Base-by-base conservation (phyloP, 371 early-diverging fungal species). In the Quaeritorhiza haematococci region DNA sequence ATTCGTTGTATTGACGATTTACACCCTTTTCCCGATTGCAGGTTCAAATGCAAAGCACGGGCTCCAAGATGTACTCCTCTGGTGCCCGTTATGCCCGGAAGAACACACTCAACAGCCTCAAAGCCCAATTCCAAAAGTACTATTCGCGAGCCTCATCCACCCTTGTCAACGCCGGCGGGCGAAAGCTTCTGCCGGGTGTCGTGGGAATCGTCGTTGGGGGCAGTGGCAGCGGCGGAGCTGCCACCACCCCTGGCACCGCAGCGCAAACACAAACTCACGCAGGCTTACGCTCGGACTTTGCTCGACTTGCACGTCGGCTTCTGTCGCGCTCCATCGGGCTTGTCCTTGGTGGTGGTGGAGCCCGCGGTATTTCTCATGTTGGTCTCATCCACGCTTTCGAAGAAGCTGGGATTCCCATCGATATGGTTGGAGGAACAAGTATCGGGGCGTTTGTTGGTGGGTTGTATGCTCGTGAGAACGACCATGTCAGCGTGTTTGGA, bases 271-370 rank as follows among this genome's bases (percentile, higher is more conserved):
- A 45, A 7, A 26, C 5, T 27, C 67, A 69, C 48, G 64, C 69
- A 3, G 77, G 74, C 10, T 46, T 72, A 30, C 62, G 77, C n/a
- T 76, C 79, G 28, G 87, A 87, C 61, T 83, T 82, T 67, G 70
- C 83, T 1, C 81, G 99, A 47, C 75, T 99, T 28, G 94, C 94
- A 3, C 87, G 99, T 38, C 85, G 95, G 15, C 72, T 99, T 47
- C 86, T 92, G 34, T 95, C 93, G 24, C 88, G 87, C 61, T 93
- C 96, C 0, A 92, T 99, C 17, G 99, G 98, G 1, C 71, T 99
- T 1, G 99, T 97, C n/a, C 78, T 99, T 32, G 97, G 99, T 32
- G 99, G 99, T 21, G 99, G 99, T 29, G 99, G 99, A 1, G 99
- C 99, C 0, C 84, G 99, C 41, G 99, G 99, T 15, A 84, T 97